These are phyloP conservation scores for Agrocybe praecox DNA, from an alignment of 768 basidiomycete species.

Conservation along the genomic window DNA sequence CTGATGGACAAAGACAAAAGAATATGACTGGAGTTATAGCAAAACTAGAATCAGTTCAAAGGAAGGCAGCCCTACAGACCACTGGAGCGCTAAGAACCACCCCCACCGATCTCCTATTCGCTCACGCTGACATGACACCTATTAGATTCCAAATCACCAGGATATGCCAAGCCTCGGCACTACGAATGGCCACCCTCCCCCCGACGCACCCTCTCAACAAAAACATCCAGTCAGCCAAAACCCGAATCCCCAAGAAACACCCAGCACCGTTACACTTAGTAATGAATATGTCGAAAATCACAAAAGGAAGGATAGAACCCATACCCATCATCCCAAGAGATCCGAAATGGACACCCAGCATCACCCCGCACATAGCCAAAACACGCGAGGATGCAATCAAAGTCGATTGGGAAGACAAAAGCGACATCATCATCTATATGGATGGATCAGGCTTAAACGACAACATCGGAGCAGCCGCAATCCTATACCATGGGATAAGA, in stretches of 20 bases:
- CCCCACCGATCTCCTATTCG: constrained; percentile 5
- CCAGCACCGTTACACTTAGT: constrained; percentile 23
- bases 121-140: constrained; percentile 15
- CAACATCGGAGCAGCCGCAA: constrained; percentile 15
- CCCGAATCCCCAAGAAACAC: constrained; percentile 10
- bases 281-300: constrained; percentile 6
- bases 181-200: constrained; percentile 18
- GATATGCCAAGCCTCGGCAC: constrained; percentile 8
- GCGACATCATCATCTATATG: constrained; percentile 12
- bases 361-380: not conserved
- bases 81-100: constrained; percentile 15
- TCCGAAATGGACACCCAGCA: constrained; percentile 1
- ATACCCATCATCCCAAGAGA: constrained; percentile 1
- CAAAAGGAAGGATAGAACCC: constrained; percentile 12
- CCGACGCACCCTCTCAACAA: constrained; percentile 14
- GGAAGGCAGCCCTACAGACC: constrained; percentile 6
- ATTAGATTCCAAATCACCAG: constrained; percentile 7
- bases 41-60: constrained; percentile 9
- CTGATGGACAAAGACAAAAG: not conserved
- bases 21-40: constrained; percentile 2
- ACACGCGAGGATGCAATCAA: not conserved
- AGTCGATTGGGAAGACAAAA: not conserved
- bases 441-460: constrained; percentile 16
- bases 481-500: not conserved
- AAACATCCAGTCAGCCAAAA: not conserved